Conservation (phyloP, 352 stramenopile genomes). For the Saprolegnia parasitica region DNA sequence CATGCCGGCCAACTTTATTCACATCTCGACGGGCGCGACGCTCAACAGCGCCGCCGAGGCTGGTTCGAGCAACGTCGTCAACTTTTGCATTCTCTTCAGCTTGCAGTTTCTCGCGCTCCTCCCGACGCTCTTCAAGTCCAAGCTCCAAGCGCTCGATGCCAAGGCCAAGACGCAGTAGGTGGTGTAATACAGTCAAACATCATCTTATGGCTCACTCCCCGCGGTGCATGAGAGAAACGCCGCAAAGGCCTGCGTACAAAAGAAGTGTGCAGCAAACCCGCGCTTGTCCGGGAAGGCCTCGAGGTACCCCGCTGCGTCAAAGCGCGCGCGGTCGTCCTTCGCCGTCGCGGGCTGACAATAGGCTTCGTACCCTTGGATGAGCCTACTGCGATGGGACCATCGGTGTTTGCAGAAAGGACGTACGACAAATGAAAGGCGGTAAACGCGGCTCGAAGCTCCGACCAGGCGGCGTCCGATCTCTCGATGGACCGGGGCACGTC, state of each 20-base stretch:
- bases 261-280: conserved; percentile 61
- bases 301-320: conserved; percentile 57
- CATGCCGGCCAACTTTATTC: conserved; percentile 76
- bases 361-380: conserved; percentile 60
- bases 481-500: no score
- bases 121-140: conserved; percentile 81
- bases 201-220: conserved; percentile 36
- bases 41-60: conserved; percentile 54
- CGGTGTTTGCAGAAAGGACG: background rate
- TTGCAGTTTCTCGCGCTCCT: conserved; percentile 82
- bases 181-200: conserved; percentile 27
- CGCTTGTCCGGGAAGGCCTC: conserved; percentile 49
- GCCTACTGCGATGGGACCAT: conserved; percentile 30
- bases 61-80: conserved; percentile 62
- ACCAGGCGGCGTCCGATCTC: background rate
- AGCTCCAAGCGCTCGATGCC: conserved; percentile 45
- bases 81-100: conserved; percentile 77
- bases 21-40: conserved; percentile 79
- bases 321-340: conserved; percentile 31
- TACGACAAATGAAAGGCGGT: conserved; percentile 3
- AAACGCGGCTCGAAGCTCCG: background rate
- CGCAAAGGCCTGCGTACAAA: conserved; percentile 72
- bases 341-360: conserved; percentile 38
- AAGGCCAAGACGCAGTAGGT: conserved; percentile 26
- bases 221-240: no score